Evolutionary conservation across 2,329 filamentous ascomycete genomes (phyloP), one percentile per base, ranked within the genome.

Genomic region (Aspergillus intermedius): DNA sequence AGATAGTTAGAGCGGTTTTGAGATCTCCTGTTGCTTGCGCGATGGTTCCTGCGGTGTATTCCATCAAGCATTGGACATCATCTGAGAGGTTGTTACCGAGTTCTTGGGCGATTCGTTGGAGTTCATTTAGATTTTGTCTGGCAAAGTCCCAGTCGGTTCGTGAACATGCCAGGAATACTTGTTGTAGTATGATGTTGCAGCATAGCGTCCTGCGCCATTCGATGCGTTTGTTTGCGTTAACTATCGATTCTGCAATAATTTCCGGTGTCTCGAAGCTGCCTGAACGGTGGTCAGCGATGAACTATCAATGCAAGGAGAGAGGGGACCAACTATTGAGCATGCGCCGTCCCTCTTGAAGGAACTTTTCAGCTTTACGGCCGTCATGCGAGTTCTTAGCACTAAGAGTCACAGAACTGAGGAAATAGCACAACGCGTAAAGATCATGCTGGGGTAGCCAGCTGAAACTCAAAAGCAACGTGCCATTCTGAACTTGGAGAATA

Each of bases 11-110:
- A 3, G 91, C 90, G 2, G 73, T 71, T n/a, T 80, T 72, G 1
- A 93, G 75, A 54, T 89, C 77, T 13, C 89, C 90, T 4, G 78
- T 84, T 15, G 85, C 87, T 71, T 96, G 91, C 46, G 83, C 75
- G 57, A 89, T 86, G 6, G 87, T 79, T 0, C 86, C 91, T 1
- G 78, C 75, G 15, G 95, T 80, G 66, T 96, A 96, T 40, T 80
- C 72, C 5, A 80, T 75, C 41, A 87, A 74, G 30, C 81, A 71
- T 21, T 67, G 65, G 32, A 82, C 75, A 2, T 65, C 60, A 12
- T 68, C 65, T 2, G 69, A 60, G 19, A 70, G 60, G 8, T 61
- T 59, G 30, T 73, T 59, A 50, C 50, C 67, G 74, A 74, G 54
- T 61, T 71, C 62, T 72, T 74, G 52, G 59, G 70, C 52, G 64